phyloP scores from a whole-genome alignment of 306 rosid genomes.

The Pueraria montana region DNA sequence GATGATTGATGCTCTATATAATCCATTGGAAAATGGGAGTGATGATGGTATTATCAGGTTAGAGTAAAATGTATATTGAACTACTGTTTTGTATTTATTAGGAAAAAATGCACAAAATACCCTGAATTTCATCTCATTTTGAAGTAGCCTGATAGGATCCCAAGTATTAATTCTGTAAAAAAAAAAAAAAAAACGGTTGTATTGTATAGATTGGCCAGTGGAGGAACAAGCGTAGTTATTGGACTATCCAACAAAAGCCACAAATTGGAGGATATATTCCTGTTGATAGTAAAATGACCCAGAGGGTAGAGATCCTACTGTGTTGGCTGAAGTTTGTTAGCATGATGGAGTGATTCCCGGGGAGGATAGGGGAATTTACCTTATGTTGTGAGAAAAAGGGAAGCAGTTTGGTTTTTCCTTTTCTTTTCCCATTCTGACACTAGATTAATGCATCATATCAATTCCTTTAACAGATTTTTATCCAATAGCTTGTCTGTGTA shows the following conservation, averaged over 20 bases:
- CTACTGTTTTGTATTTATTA: conserved; percentile 9
- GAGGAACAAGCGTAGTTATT: not conserved
- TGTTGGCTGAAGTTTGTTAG: not conserved
- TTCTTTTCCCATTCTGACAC: not conserved
- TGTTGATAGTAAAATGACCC: not conserved
- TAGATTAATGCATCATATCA: not conserved
- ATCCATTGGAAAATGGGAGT: conserved; percentile 73
- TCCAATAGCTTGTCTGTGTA: too few relatives aligned
- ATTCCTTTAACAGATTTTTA: too few relatives aligned
- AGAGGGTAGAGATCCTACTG: not conserved
- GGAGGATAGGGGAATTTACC: not conserved
- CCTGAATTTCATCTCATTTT: not conserved
- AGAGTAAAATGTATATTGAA: conserved; percentile 35
- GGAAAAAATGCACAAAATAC: conserved; percentile 3
- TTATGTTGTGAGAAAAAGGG: not conserved
- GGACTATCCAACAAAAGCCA: not conserved
- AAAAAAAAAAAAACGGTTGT: not conserved
- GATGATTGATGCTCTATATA: conserved; percentile 89
- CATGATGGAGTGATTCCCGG: not conserved
- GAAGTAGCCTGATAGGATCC: not conserved
- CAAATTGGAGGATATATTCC: not conserved
- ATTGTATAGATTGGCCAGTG: not conserved
- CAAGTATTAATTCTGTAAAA: not conserved
- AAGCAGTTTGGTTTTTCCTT: not conserved
- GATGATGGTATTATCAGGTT: conserved; percentile 96